Conservation (phyloP, 371 early-diverging fungal genomes). For the Nosema muscidifuracis region DNA sequence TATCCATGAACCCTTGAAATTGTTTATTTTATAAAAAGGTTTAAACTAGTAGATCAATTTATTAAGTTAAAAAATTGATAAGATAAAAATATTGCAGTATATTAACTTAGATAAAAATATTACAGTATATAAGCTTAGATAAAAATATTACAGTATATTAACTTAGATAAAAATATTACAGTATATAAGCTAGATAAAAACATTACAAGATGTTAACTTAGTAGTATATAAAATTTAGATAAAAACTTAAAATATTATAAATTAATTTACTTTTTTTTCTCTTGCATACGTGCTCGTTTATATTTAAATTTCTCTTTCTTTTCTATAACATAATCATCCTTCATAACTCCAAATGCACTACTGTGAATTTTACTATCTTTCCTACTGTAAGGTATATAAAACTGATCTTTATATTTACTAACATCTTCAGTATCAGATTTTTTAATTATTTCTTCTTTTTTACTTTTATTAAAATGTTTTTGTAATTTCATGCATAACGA, state of each 20-base stretch:
- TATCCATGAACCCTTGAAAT: slow-evolving; percentile 14
- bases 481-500: slow-evolving; percentile 40
- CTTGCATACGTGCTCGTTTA: not conserved
- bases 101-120: no score
- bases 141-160: no score
- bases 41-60: no score
- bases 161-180: no score
- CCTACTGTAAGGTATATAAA: slow-evolving; percentile 40
- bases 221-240: no score
- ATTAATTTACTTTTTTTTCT: not conserved
- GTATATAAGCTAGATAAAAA: no score
- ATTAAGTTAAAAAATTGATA: no score
- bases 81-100: no score
- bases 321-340: slow-evolving; percentile 51
- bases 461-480: slow-evolving; percentile 24
- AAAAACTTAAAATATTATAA: no score
- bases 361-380: slow-evolving; percentile 35
- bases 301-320: slow-evolving; percentile 32
- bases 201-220: no score
- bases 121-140: no score
- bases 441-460: slow-evolving; percentile 5
- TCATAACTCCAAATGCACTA: slow-evolving; percentile 45
- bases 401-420: slow-evolving; percentile 41
- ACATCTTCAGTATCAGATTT: slow-evolving; percentile 7
- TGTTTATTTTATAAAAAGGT: no score